A percentile compares a stretch with the other conserved stretches of the same genome.
phyloP scores from a whole-genome alignment of 2,329 filamentous ascomycete genomes.

The Chaetomium olivaceum region DNA sequence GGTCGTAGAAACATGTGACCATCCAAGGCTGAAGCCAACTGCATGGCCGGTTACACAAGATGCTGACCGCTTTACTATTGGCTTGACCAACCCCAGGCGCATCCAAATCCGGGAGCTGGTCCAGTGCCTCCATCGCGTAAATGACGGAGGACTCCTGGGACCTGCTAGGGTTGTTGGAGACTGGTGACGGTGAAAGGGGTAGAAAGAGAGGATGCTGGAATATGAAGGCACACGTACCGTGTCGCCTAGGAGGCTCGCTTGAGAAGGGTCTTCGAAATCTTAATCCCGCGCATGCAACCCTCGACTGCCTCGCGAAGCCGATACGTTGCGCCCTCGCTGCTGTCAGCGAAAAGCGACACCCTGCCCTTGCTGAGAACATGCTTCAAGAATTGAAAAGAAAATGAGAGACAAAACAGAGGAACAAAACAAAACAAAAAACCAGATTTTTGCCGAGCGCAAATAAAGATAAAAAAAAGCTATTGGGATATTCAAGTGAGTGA shows the following conservation, averaged over 20 bases:
- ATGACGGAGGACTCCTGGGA: not conserved
- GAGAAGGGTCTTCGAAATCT: constrained; percentile 11
- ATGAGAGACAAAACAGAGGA: not conserved
- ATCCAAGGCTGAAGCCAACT: not conserved
- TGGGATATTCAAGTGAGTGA: constrained; percentile 3
- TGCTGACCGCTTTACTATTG: not conserved
- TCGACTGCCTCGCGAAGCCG: not conserved
- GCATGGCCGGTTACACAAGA: not conserved
- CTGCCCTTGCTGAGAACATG: constrained; percentile 21
- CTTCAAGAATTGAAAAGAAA: not conserved
- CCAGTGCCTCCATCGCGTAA: not conserved
- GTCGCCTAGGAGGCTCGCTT: constrained; percentile 4
- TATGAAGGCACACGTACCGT: constrained; percentile 18
- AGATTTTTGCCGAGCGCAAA: not conserved
- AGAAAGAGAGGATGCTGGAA: not conserved
- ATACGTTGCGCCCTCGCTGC: not conserved
- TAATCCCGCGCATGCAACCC: not conserved
- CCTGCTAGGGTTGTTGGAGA: not conserved
- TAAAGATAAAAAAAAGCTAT: not conserved
- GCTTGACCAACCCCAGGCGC: not conserved
- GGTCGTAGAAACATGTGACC: not conserved
- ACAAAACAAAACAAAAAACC: not conserved
- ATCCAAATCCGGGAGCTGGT: not conserved
- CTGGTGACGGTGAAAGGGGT: not conserved
- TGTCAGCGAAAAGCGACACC: constrained; percentile 11